These are phyloP conservation scores for Mrakia hoshinonis DNA, from an alignment of 768 basidiomycete species.

Conservation along the genomic window DNA sequence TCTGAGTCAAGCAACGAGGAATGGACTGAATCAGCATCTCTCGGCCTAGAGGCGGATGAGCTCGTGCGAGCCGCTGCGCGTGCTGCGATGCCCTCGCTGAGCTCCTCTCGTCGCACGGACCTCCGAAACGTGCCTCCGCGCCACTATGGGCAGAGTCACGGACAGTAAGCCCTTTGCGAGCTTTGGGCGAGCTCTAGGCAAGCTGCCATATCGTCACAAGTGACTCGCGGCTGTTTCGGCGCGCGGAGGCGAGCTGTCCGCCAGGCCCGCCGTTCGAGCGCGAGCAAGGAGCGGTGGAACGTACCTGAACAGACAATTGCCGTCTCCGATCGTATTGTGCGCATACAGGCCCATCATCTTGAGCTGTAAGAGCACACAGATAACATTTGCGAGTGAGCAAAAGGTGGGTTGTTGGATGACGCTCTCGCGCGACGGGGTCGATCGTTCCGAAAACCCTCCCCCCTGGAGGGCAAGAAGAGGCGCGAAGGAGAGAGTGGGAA, in stretches of 20 bases:
- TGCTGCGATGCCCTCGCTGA: too few relatives aligned
- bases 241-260: too few relatives aligned
- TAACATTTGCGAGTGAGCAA: neutral
- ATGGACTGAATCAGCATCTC: neutral
- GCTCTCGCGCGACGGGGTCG: neutral
- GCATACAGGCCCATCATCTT: conserved; percentile 72
- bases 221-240: too few relatives aligned
- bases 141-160: too few relatives aligned
- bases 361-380: conserved; percentile 48
- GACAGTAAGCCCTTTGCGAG: too few relatives aligned
- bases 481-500: too few relatives aligned
- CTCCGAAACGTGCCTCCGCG: too few relatives aligned
- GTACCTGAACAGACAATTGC: conserved; percentile 75
- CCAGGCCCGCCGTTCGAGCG: neutral
- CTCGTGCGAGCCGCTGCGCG: neutral
- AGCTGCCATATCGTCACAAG: neutral
- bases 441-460: neutral
- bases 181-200: too few relatives aligned
- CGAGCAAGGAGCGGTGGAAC: neutral
- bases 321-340: conserved; percentile 69
- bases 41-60: neutral
- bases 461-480: neutral
- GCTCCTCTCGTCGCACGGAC: too few relatives aligned
- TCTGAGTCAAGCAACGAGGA: conserved; percentile 36
- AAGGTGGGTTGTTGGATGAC: neutral